Percentiles rank a stretch among this genome's conserved stretches.
phyloP scores from a whole-genome alignment of 164 flowering plant species.

The Aristolochia contorta region DNA sequence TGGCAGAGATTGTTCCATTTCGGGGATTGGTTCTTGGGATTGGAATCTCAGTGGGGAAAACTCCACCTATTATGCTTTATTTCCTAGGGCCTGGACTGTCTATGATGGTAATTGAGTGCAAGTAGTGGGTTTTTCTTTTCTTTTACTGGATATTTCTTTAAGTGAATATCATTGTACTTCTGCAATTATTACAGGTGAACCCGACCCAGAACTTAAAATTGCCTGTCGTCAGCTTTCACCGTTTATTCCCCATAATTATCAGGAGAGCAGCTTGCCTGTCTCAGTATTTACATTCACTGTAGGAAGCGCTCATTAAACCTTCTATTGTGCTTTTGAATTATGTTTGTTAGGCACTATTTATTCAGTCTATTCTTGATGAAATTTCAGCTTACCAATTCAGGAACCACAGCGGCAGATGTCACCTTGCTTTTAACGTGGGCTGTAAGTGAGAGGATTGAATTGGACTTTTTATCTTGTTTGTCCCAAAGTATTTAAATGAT shows the following conservation, averaged over 20 bases:
- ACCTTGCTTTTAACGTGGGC: constrained; percentile 89
- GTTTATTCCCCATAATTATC: constrained; percentile 87
- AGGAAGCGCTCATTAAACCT: constrained; percentile 7
- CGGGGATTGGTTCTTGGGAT: constrained; percentile 92
- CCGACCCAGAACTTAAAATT: constrained; percentile 79
- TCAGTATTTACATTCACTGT: constrained; percentile 89
- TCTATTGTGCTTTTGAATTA: background rate
- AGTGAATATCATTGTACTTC: background rate
- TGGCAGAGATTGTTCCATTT: constrained; percentile 37
- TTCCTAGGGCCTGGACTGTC: constrained; percentile 91
- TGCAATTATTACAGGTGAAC: constrained; percentile 56
- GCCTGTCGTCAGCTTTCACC: constrained; percentile 94
- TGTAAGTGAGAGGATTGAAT: no score
- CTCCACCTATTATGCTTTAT: constrained; percentile 85
- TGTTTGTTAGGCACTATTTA: background rate
- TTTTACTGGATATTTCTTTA: background rate
- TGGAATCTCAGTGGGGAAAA: constrained; percentile 73
- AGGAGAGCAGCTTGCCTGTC: constrained; percentile 91
- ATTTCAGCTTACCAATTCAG: constrained; percentile 54
- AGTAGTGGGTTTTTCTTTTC: no score
- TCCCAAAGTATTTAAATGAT: constrained; percentile 15
- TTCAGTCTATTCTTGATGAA: background rate
- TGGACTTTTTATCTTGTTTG: no score
- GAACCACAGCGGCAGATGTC: constrained; percentile 60
- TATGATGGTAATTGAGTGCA: constrained; percentile 54